These are phyloP conservation scores for Lotus japonicus DNA, from an alignment of 306 rosid genomes.

Conservation along the genomic window DNA sequence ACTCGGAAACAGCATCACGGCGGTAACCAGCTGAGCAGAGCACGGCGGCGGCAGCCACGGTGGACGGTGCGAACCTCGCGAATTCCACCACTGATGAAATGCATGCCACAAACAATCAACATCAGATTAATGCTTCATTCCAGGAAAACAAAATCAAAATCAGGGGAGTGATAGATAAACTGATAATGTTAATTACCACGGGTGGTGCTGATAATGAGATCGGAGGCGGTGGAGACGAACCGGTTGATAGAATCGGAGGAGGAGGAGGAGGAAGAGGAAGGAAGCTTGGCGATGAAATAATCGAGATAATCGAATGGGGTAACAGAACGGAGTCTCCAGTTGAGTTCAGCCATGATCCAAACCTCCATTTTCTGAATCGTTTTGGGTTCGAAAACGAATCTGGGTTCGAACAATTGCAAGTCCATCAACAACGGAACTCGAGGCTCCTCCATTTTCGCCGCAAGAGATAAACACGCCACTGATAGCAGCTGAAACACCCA, in stretches of 20 bases:
- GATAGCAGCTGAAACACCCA: slow-evolving; percentile 74
- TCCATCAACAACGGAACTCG: slow-evolving; percentile 45
- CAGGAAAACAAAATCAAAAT: background rate
- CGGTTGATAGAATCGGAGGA: background rate
- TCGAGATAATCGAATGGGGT: slow-evolving; percentile 67
- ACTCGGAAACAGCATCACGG: background rate
- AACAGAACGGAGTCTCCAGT: slow-evolving; percentile 66
- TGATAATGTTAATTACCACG: slow-evolving; percentile 33
- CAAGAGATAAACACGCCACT: slow-evolving; percentile 71
- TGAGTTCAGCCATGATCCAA: slow-evolving; percentile 41
- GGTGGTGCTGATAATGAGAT: slow-evolving; percentile 45
- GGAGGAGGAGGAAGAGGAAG: slow-evolving; percentile 33
- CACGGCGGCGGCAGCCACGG: slow-evolving; percentile 65
- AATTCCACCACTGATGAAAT: slow-evolving; percentile 52
- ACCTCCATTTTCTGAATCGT: slow-evolving; percentile 74
- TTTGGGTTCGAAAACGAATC: slow-evolving; percentile 47
- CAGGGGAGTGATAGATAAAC: too few relatives aligned
- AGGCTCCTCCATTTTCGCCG: slow-evolving; percentile 76
- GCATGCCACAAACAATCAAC: too few relatives aligned
- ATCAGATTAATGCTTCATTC: background rate
- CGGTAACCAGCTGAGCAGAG: slow-evolving; percentile 34
- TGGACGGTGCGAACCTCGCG: slow-evolving; percentile 53
- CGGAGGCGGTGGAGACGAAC: slow-evolving; percentile 32
- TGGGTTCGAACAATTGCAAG: slow-evolving; percentile 52
- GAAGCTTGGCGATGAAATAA: slow-evolving; percentile 41